These are phyloP conservation scores for Pulicaria dysenterica DNA, from an alignment of 129 eudicot species.

Conservation along the genomic window DNA sequence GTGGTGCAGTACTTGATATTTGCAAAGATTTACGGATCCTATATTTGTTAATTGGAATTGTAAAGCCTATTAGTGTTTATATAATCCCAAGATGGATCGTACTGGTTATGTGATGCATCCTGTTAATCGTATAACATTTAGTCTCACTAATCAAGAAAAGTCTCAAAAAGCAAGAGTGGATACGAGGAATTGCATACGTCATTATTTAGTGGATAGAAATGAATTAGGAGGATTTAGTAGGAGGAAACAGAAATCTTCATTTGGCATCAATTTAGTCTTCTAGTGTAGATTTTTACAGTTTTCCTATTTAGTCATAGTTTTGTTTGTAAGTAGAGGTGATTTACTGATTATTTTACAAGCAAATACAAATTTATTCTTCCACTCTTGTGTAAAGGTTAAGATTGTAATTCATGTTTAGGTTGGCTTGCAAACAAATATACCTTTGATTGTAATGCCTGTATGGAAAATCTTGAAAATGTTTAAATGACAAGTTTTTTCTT, in stretches of 20 bases:
- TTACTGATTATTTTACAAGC: not conserved
- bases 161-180: too few species aligned
- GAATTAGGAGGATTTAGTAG: too few species aligned
- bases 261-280: not conserved
- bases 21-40: not conserved
- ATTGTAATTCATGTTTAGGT: not conserved
- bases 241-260: not conserved
- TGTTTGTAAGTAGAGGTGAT: not conserved
- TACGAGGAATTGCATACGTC: too few species aligned
- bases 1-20: not conserved
- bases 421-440: not conserved
- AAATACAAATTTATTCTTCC: not conserved
- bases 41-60: not conserved
- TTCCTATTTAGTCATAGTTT: not conserved
- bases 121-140: not conserved
- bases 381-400: not conserved
- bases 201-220: too few species aligned
- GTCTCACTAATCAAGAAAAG: too few species aligned
- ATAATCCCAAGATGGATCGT: not conserved
- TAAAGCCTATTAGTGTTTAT: not conserved
- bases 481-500: constrained; percentile 6
- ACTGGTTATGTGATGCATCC: not conserved
- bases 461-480: not conserved
- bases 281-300: not conserved
- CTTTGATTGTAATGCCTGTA: not conserved